Evolutionary conservation across 108 stramenopile species (phyloP).

Genomic region (Cyclotella atomus): DNA sequence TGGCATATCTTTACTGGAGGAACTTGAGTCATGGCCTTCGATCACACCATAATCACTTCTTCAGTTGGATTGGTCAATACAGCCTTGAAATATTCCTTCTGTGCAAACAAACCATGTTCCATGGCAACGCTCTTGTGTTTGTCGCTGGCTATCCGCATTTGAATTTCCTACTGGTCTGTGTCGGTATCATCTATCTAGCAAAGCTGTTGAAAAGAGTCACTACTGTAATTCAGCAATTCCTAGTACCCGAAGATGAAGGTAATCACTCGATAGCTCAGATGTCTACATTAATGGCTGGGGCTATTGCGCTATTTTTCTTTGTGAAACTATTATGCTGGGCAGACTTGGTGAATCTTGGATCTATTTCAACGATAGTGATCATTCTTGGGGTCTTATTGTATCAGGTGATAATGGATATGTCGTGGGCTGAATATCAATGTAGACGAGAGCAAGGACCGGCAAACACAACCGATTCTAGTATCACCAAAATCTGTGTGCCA

Average conservation of each 20-base stretch:
- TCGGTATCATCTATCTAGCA: constrained; percentile 28
- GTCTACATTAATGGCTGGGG: constrained; percentile 5
- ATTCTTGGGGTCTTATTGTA: constrained; percentile 39
- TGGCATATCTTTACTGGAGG: constrained; percentile 76
- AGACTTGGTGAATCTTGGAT: constrained; percentile 12
- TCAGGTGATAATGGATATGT: constrained; percentile 39
- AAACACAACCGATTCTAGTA: constrained; percentile 16
- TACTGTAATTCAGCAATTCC: constrained; percentile 29
- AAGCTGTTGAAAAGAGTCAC: constrained; percentile 30
- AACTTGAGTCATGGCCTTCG: constrained; percentile 62
- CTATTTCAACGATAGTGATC: constrained; percentile 28
- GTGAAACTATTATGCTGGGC: constrained; percentile 21
- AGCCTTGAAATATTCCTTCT: constrained; percentile 89
- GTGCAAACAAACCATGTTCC: constrained; percentile 79
- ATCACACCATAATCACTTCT: constrained; percentile 53
- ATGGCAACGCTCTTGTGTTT: constrained; percentile 23
- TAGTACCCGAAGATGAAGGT: constrained; percentile 42
- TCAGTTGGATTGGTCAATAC: constrained; percentile 76
- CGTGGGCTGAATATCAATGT: constrained; percentile 35
- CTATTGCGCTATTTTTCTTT: constrained; percentile 4
- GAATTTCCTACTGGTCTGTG: constrained; percentile 36
- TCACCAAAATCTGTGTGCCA: constrained; percentile 37
- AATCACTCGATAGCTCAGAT: constrained; percentile 9
- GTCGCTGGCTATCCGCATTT: constrained; percentile 52
- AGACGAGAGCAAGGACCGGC: neutral